phyloP scores from a whole-genome alignment of 345 rosid species.

The Nephelium lappaceum region DNA sequence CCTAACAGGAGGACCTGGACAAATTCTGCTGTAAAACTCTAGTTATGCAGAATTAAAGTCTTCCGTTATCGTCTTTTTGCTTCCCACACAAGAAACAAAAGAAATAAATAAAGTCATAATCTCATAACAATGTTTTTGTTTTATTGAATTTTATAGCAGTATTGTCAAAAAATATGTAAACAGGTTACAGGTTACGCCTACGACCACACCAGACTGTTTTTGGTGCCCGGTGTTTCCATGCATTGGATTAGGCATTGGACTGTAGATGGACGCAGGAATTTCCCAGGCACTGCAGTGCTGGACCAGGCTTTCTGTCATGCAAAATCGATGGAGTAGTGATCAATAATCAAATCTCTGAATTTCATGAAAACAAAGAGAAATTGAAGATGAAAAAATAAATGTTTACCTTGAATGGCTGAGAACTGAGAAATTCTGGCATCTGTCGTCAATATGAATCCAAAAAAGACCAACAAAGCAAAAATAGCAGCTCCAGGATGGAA shows the following conservation, averaged over 20 bases:
- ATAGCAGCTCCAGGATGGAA: neutral
- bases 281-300: neutral
- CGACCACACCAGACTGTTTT: neutral
- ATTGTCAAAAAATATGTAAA: too few species aligned
- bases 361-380: neutral
- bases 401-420: neutral
- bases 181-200: too few species aligned
- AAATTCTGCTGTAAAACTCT: conserved; percentile 13
- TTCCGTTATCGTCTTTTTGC: neutral
- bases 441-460: neutral
- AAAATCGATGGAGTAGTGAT: neutral
- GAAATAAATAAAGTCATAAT: too few species aligned
- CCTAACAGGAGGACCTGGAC: too few species aligned
- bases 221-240: neutral
- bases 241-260: neutral
- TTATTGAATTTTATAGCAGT: neutral
- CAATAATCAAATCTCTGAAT: neutral
- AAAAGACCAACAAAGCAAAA: neutral
- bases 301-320: neutral
- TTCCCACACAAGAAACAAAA: neutral
- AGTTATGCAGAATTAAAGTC: conserved; percentile 24
- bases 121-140: neutral
- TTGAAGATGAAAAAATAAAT: neutral
- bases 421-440: neutral
- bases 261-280: neutral